Evolutionary conservation across 495 filamentous ascomycete species (phyloP).

Genomic region (Penicillium verhagenii): DNA sequence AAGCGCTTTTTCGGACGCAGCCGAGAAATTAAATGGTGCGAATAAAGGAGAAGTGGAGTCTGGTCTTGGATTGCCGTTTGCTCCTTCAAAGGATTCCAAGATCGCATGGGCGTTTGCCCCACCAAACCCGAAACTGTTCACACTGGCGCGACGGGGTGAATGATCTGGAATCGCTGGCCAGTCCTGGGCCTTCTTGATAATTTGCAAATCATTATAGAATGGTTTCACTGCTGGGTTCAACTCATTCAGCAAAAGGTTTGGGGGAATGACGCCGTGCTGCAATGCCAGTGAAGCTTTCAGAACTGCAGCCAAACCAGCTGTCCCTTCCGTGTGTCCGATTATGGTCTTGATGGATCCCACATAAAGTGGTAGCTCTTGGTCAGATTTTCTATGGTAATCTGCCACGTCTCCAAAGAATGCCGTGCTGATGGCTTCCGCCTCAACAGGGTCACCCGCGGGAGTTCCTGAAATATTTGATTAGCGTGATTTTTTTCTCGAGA

Average conservation of each 20-base stretch:
- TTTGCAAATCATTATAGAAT: conserved; percentile 34
- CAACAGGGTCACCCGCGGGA: conserved; percentile 39
- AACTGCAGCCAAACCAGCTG: conserved; percentile 55
- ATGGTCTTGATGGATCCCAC: conserved; percentile 58
- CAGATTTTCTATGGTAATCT: conserved; percentile 33
- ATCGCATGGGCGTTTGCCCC: conserved; percentile 65
- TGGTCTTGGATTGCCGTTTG: background rate
- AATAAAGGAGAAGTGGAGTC: background rate
- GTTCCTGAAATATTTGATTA: conserved; percentile 28
- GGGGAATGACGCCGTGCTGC: conserved; percentile 50
- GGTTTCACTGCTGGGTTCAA: conserved; percentile 35
- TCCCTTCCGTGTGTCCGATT: conserved; percentile 56
- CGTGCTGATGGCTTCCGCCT: conserved; percentile 34
- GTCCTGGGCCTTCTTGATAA: conserved; percentile 10
- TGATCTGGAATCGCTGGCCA: conserved; percentile 13
- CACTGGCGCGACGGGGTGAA: conserved; percentile 30
- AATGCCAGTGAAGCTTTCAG: conserved; percentile 42
- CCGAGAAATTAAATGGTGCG: conserved; percentile 27
- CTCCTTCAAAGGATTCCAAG: conserved; percentile 39
- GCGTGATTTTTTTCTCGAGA: background rate
- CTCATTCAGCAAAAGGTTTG: conserved; percentile 55
- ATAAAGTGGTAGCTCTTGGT: conserved; percentile 33
- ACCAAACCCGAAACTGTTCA: conserved; percentile 58
- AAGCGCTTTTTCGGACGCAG: conserved; percentile 23
- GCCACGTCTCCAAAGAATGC: conserved; percentile 31